These are phyloP conservation scores for Xylariomycetidae sp. DNA, from an alignment of 2,329 filamentous ascomycete species.

Conservation along the genomic window DNA sequence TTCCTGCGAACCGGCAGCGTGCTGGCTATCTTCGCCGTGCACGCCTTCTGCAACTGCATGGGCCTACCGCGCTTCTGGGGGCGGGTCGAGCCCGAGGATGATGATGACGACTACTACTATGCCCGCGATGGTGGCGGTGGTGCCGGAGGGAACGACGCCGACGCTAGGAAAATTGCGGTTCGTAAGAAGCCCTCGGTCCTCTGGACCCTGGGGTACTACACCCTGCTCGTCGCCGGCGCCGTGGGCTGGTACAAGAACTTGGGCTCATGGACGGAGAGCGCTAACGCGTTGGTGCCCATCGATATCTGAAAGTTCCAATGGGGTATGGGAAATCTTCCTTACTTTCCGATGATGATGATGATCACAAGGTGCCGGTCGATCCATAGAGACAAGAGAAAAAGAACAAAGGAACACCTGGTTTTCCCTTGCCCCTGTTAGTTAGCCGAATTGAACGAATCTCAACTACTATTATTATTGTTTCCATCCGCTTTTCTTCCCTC, in stretches of 20 bases:
- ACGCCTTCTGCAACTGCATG: constrained; percentile 89
- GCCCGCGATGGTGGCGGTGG: constrained; percentile 10
- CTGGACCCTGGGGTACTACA: constrained; percentile 79
- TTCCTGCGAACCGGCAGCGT: constrained; percentile 83
- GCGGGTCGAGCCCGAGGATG: constrained; percentile 50
- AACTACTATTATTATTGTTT: no score
- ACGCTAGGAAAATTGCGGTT: constrained; percentile 18
- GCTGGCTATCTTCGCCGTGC: constrained; percentile 68
- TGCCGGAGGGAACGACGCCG: constrained; percentile 15
- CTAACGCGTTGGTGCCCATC: constrained; percentile 39
- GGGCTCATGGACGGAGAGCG: constrained; percentile 67
- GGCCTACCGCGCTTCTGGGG: constrained; percentile 87
- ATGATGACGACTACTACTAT: constrained; percentile 10
- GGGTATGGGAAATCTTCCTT: no score
- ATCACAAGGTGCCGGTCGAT: no score
- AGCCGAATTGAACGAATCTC: no score
- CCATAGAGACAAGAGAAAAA: no score
- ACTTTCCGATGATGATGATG: no score
- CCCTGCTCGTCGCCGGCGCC: constrained; percentile 67
- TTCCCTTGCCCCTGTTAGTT: no score
- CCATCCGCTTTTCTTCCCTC: no score
- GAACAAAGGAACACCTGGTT: no score
- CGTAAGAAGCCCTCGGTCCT: constrained; percentile 35
- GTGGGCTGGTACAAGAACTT: constrained; percentile 66
- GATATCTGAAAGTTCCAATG: constrained; percentile 14